These are phyloP conservation scores for Gautieria morchelliformis DNA, from an alignment of 768 basidiomycete genomes.

Conservation along the genomic window DNA sequence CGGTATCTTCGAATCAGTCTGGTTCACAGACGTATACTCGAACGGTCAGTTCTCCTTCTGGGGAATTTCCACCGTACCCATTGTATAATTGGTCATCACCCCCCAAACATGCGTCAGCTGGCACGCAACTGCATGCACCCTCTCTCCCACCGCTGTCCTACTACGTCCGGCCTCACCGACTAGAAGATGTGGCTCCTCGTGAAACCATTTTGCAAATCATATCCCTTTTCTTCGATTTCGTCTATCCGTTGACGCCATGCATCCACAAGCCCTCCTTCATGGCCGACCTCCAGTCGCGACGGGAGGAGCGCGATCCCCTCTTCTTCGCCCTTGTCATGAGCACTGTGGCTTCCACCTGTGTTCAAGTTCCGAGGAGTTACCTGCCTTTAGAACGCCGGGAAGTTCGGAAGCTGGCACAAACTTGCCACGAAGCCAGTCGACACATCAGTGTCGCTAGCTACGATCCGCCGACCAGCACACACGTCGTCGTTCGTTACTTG, in stretches of 20 bases:
- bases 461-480: slow-evolving; percentile 75
- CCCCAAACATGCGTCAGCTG: slow-evolving; percentile 49
- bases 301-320: slow-evolving; percentile 82
- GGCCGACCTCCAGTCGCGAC: slow-evolving; percentile 70
- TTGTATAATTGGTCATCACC: slow-evolving; percentile 51
- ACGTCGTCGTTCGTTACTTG: slow-evolving; percentile 86
- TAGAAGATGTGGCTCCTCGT: slow-evolving; percentile 76
- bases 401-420: slow-evolving; percentile 76
- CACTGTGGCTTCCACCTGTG: slow-evolving; percentile 77
- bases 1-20: slow-evolving; percentile 8
- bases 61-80: slow-evolving; percentile 55
- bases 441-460: slow-evolving; percentile 74
- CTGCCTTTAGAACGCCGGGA: slow-evolving; percentile 78
- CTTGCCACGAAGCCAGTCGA: slow-evolving; percentile 73
- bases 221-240: slow-evolving; percentile 87
- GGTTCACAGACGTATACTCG: slow-evolving; percentile 1
- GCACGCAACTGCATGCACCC: slow-evolving; percentile 11
- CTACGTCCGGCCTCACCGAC: slow-evolving; percentile 63
- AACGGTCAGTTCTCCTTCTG: slow-evolving; percentile 28
- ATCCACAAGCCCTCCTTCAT: slow-evolving; percentile 87
- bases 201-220: slow-evolving; percentile 77
- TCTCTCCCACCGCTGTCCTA: slow-evolving; percentile 52
- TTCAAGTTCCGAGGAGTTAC: slow-evolving; percentile 83
- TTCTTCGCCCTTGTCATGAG: slow-evolving; percentile 90
- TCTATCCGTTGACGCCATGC: slow-evolving; percentile 85